Base-by-base conservation (phyloP, 1,284 basidiomycete species). In the Tremellales sp. region DNA sequence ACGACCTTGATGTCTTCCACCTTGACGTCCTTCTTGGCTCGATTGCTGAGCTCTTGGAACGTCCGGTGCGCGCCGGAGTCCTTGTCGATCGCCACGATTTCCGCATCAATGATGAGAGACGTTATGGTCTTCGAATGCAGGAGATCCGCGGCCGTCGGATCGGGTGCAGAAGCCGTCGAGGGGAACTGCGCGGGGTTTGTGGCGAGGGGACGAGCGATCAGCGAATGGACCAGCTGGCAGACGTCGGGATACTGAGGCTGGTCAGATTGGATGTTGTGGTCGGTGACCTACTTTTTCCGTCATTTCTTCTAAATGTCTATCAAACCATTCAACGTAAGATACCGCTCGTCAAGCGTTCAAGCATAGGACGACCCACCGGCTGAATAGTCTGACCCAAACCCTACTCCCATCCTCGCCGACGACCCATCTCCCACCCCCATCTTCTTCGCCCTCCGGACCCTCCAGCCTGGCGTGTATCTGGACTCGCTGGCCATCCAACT, bases 11-110 rank as follows among this genome's bases (percentile, higher is more conserved):
- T 93, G 66, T 98, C 93, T 65, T 93, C 88, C 0, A 93, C 81
- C 66, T 87, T 90, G 61, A 98, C 95, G 58, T 97, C 95, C 73
- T 99, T 99, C 47, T 95, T 85, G 63, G 97, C 97, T 42, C 95
- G 81, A 56, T 84, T 85, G 58, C 88, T 91, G 5, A 99, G 80
- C 65, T 98, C 94, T 72, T 99, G 95, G 80, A 99, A 99, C 0
- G 94, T 94, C 76, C 97, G 82, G 39, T 97, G 78, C 53, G 85
- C 85, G 33, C 82, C 82, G 0, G 83, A 87, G 36, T 80, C 80
- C 56, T 83, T 82, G 72, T 98, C 91, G 70, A 97, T 87, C 0
- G 95, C 95, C 9, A 98, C 94, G 7, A 92, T 92, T 69, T 99
- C 95, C 4, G 91, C 85, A 68, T 99, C 95, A 45, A 98, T 76